These are phyloP conservation scores for Cystobasidiaceae sp. DNA, from an alignment of 1,284 basidiomycete genomes.

Conservation along the genomic window DNA sequence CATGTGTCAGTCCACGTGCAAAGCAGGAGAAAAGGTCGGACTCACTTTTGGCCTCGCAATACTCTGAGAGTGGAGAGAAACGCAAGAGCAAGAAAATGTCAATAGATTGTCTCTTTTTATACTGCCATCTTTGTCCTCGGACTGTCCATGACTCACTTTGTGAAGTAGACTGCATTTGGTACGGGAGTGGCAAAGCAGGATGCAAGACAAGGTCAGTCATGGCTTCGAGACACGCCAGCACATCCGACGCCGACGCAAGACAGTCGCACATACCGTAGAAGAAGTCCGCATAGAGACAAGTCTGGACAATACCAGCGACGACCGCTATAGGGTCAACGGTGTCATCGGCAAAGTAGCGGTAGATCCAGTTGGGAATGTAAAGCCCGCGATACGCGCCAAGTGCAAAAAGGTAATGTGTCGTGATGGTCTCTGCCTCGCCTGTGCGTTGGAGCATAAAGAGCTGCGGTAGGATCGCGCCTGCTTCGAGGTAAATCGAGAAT, in stretches of 20 bases:
- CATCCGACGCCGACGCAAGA: neutral
- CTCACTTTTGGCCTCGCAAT: conserved; percentile 50
- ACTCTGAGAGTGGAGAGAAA: conserved; percentile 43
- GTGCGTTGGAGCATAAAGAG: conserved; percentile 97
- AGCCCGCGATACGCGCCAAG: conserved; percentile 86
- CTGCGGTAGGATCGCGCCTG: conserved; percentile 93
- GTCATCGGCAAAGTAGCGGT: conserved; percentile 82
- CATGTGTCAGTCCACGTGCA: conserved; percentile 41
- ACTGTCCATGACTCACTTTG: conserved; percentile 56
- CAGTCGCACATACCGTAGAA: conserved; percentile 52
- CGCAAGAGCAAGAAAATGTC: neutral
- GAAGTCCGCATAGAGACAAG: conserved; percentile 84
- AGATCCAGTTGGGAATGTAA: conserved; percentile 99
- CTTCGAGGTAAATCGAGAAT: conserved; percentile 96
- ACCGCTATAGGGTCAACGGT: conserved; percentile 86
- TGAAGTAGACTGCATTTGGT: conserved; percentile 72
- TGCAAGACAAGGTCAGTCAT: conserved; percentile 51
- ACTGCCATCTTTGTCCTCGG: too few relatives aligned
- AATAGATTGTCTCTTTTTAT: neutral
- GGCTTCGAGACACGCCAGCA: neutral
- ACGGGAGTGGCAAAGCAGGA: neutral
- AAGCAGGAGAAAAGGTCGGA: neutral
- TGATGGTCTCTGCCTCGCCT: conserved; percentile 97
- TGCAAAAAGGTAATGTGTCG: conserved; percentile 96
- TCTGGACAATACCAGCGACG: conserved; percentile 88